These are phyloP conservation scores for Leptomonas seymouri DNA, from an alignment of 208 protist genomes.

Conservation along the genomic window DNA sequence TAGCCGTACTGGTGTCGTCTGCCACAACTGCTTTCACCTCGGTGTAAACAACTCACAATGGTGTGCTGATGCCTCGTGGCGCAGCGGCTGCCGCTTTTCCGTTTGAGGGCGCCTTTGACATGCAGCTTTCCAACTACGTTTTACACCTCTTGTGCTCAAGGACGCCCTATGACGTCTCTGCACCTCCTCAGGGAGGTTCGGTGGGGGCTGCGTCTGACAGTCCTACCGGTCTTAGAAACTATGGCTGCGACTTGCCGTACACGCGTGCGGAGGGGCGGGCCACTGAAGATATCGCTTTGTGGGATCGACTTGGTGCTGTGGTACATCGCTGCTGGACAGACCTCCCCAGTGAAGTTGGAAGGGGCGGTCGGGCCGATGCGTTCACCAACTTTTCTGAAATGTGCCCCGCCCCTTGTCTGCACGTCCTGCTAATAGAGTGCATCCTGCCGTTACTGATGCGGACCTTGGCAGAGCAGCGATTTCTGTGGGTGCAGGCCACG, in stretches of 20 bases:
- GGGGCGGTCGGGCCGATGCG: not conserved
- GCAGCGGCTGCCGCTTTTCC: slow-evolving; percentile 27
- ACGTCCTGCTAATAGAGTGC: slow-evolving; percentile 8
- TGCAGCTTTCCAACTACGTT: slow-evolving; percentile 23
- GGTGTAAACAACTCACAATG: too few species aligned
- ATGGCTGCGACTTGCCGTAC: not conserved
- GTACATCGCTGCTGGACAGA: slow-evolving; percentile 1
- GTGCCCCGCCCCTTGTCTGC: not conserved
- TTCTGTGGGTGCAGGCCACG: slow-evolving; percentile 1
- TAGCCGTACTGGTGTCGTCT: too few species aligned
- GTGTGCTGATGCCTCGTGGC: slow-evolving; percentile 7
- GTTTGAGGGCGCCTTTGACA: slow-evolving; percentile 41
- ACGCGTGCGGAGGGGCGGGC: slow-evolving; percentile 9
- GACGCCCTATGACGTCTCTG: not conserved
- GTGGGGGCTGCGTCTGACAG: not conserved
- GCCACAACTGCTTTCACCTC: too few species aligned
- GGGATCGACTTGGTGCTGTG: slow-evolving; percentile 14
- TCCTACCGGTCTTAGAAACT: not conserved
- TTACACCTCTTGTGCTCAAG: slow-evolving; percentile 18
- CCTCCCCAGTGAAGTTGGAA: not conserved
- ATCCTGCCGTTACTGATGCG: slow-evolving; percentile 11
- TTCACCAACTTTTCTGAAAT: not conserved
- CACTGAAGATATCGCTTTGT: slow-evolving; percentile 7
- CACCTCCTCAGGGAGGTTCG: not conserved
- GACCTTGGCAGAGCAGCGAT: slow-evolving; percentile 4